These are phyloP conservation scores for Beta macrorhiza DNA, from an alignment of 179 eudicot genomes.

Conservation along the genomic window DNA sequence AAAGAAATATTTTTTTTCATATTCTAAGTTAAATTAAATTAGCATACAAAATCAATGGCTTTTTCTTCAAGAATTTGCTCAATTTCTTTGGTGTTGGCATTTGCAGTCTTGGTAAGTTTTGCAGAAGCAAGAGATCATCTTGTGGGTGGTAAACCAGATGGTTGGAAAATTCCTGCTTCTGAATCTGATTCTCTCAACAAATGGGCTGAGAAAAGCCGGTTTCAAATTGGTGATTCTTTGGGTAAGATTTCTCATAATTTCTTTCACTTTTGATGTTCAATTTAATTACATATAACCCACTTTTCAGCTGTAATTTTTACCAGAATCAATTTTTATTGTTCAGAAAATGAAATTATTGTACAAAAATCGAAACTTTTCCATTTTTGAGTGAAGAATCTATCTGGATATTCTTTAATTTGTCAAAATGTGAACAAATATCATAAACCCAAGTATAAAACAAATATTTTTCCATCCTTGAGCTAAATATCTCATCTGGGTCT, in stretches of 20 bases:
- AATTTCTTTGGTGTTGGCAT: slow-evolving; percentile 19
- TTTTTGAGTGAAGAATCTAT: not conserved
- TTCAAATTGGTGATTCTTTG: slow-evolving; percentile 53
- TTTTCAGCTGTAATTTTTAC: no score
- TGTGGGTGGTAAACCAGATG: slow-evolving; percentile 55
- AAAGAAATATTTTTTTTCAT: no score
- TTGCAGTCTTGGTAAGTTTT: slow-evolving; percentile 14
- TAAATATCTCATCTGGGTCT: not conserved
- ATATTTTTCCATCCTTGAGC: not conserved
- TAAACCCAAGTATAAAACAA: no score
- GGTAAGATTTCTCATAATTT: slow-evolving; percentile 30
- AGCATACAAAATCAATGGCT: slow-evolving; percentile 20
- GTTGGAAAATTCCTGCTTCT: slow-evolving; percentile 58
- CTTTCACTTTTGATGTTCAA: not conserved
- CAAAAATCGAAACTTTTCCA: not conserved
- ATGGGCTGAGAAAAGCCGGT: slow-evolving; percentile 58
- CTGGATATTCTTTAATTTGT: not conserved
- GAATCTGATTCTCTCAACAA: slow-evolving; percentile 59
- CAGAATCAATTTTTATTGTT: not conserved
- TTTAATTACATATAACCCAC: no score
- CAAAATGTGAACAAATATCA: no score
- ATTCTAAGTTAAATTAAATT: not conserved
- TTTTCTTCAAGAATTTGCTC: slow-evolving; percentile 18
- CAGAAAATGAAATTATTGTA: not conserved
- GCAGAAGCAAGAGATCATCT: slow-evolving; percentile 55